Conservation (phyloP, 306 rosid genomes). For the Cicer chorassanicum region DNA sequence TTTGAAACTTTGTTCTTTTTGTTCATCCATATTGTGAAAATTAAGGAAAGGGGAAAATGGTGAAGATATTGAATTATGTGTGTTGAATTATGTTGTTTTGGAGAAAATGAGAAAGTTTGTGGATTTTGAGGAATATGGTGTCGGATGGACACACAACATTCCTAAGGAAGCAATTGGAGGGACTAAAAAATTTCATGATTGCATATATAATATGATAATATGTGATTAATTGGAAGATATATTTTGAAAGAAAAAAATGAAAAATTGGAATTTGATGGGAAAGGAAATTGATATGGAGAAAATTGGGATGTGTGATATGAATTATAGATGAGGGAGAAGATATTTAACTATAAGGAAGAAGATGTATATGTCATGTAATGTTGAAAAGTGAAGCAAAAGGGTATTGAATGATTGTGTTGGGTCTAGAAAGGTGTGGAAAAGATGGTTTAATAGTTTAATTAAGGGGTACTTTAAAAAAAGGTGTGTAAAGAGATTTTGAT, state of each 20-base stretch:
- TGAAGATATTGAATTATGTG: background rate
- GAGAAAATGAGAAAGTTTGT: conserved; percentile 22
- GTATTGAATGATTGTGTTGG: background rate
- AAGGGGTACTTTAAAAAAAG: background rate
- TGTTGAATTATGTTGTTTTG: conserved; percentile 23
- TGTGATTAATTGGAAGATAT: background rate
- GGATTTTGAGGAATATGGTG: conserved; percentile 46
- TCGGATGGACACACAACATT: conserved; percentile 42
- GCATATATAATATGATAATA: background rate
- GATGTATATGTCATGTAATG: background rate
- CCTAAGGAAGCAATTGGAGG: conserved; percentile 35
- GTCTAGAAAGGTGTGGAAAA: conserved; percentile 23
- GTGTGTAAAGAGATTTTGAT: background rate
- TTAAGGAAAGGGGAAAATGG: background rate
- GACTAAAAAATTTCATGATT: conserved; percentile 46
- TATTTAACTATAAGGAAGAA: background rate
- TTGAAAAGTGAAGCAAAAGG: background rate
- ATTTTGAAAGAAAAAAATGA: too few relatives aligned
- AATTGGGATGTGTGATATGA: background rate
- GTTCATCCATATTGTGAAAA: conserved; percentile 35
- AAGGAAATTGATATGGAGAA: background rate
- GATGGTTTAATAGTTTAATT: background rate
- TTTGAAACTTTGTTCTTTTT: background rate
- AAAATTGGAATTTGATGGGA: background rate
- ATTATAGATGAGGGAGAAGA: background rate